Percentiles rank a stretch among this genome's conserved stretches.
Evolutionary conservation across 2,329 filamentous ascomycete species (phyloP).

Genomic region (Lomentospora prolificans): DNA sequence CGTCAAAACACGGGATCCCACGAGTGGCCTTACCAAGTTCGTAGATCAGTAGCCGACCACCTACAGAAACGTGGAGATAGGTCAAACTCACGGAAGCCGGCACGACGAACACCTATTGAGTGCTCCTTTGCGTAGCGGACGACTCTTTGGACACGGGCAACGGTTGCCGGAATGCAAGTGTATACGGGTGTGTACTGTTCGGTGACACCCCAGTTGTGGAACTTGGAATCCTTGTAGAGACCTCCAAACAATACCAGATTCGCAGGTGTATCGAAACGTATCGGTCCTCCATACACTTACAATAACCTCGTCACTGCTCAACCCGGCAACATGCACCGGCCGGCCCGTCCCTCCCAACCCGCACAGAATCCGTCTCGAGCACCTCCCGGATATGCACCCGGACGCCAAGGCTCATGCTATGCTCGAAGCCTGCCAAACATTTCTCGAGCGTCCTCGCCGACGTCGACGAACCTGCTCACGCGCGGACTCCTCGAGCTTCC

Average conservation of each 20-base stretch:
- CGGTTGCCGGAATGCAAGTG: slow-evolving; percentile 30
- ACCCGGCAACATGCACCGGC: neutral
- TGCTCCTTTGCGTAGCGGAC: slow-evolving; percentile 25
- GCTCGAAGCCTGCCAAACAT: slow-evolving; percentile 4
- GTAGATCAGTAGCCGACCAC: neutral
- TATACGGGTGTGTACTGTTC: slow-evolving; percentile 27
- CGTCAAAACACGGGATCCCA: slow-evolving; percentile 31
- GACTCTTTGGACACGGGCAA: slow-evolving; percentile 29
- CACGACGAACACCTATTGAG: slow-evolving; percentile 27
- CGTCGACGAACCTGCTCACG: slow-evolving; percentile 10
- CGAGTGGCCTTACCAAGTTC: slow-evolving; percentile 20
- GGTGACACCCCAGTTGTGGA: slow-evolving; percentile 31
- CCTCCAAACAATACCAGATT: slow-evolving; percentile 15
- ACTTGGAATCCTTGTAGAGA: slow-evolving; percentile 21
- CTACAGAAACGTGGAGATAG: neutral
- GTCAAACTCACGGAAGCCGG: slow-evolving; percentile 25
- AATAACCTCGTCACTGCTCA: neutral
- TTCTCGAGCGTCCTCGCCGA: slow-evolving; percentile 1
- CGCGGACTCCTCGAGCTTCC: slow-evolving; percentile 8
- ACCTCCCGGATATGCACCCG: slow-evolving; percentile 10
- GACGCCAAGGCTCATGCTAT: slow-evolving; percentile 10
- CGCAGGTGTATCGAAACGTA: too few species aligned
- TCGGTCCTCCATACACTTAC: too few species aligned
- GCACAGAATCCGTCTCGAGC: neutral
- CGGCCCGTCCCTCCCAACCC: neutral